Evolutionary conservation across 139 green algal genomes (phyloP).

Genomic region (Pseudopediastrum boryanum): DNA sequence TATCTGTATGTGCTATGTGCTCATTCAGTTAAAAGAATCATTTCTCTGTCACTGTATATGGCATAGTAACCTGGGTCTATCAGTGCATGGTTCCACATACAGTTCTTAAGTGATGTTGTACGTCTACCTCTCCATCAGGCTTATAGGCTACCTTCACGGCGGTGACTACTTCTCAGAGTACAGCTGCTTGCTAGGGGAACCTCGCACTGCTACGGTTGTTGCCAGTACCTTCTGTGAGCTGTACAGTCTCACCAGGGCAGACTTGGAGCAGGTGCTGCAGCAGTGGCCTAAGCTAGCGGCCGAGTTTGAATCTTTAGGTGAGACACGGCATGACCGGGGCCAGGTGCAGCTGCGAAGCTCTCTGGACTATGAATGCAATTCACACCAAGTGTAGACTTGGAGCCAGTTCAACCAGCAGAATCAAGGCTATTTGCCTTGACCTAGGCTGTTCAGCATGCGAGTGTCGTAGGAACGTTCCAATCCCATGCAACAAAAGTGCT

Average conservation of each 20-base stretch:
- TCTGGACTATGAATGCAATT: too few species aligned
- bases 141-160: constrained; percentile 29
- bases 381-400: too few species aligned
- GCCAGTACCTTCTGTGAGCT: constrained; percentile 55
- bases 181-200: constrained; percentile 50
- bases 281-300: constrained; percentile 51
- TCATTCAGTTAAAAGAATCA: too few species aligned
- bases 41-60: not conserved
- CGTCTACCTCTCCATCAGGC: constrained; percentile 21
- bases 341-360: too few species aligned
- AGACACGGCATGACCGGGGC: too few species aligned
- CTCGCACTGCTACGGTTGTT: constrained; percentile 40
- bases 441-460: too few species aligned
- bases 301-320: constrained; percentile 52
- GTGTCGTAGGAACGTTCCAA: too few species aligned
- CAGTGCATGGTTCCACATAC: not conserved
- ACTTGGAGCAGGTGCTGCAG: constrained; percentile 56
- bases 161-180: constrained; percentile 61
- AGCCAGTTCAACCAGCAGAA: too few species aligned
- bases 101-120: not conserved
- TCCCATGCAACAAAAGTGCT: too few species aligned
- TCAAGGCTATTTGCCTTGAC: too few species aligned
- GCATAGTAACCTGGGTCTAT: not conserved
- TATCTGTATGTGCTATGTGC: too few species aligned
- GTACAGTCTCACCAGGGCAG: constrained; percentile 47